phyloP scores from a whole-genome alignment of 2,329 filamentous ascomycete genomes.

The Fusarium xyrophilum region DNA sequence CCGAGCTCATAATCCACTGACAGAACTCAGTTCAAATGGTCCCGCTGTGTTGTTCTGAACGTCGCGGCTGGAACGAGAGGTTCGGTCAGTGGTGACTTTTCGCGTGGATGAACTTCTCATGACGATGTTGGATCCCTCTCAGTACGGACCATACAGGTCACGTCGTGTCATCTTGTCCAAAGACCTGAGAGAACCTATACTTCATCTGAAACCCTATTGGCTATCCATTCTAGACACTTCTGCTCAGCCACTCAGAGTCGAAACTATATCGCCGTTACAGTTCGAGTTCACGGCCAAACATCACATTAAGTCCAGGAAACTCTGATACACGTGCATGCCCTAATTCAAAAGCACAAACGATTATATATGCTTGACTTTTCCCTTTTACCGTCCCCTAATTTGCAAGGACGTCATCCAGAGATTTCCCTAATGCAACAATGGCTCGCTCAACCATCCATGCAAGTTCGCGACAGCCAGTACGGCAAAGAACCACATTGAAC shows the following conservation, averaged over 20 bases:
- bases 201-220: background rate
- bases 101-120: background rate
- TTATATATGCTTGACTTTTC: rapidly evolving
- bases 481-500: rapidly evolving
- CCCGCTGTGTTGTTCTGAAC: background rate
- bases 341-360: background rate
- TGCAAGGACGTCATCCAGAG: background rate
- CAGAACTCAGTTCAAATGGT: background rate
- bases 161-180: background rate
- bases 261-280: background rate
- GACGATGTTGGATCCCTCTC: background rate
- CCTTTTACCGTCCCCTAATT: rapidly evolving
- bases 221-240: background rate
- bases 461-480: background rate
- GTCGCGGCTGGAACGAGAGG: background rate
- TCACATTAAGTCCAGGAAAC: background rate
- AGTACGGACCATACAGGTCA: background rate
- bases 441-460: no score
- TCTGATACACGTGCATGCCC: background rate
- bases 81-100: rapidly evolving
- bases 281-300: background rate
- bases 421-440: background rate
- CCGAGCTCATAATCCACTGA: no score
- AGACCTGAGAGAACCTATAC: background rate
- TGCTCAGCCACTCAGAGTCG: background rate